phyloP scores from a whole-genome alignment of 2,329 filamentous ascomycete species.

The Pseudogymnoascus destructans region DNA sequence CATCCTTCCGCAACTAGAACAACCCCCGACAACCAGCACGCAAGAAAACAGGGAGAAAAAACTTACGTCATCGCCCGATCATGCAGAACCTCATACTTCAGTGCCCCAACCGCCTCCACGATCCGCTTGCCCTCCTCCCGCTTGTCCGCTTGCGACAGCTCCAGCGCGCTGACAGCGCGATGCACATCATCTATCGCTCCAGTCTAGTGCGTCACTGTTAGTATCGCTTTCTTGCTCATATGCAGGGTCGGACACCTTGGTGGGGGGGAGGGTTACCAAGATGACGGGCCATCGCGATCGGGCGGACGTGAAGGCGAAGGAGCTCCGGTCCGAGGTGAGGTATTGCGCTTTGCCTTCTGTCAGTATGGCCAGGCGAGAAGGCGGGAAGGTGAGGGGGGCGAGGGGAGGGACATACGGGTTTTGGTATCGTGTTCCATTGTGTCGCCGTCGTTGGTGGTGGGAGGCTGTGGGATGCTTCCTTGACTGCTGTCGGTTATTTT shows the following conservation, averaged over 20 bases:
- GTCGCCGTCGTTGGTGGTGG: background rate
- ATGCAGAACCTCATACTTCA: conserved; percentile 95
- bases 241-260: conserved; percentile 1
- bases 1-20: background rate
- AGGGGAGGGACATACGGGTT: conserved; percentile 42
- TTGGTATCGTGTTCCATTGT: conserved; percentile 64
- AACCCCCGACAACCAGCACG: background rate
- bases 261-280: conserved; percentile 41
- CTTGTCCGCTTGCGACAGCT: conserved; percentile 44
- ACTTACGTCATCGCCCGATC: conserved; percentile 63
- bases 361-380: background rate
- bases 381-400: background rate
- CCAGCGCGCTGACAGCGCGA: conserved; percentile 47
- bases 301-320: conserved; percentile 78
- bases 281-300: conserved; percentile 88
- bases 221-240: conserved; percentile 5
- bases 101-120: conserved; percentile 59
- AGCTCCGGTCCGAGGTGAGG: conserved; percentile 66
- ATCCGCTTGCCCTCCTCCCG: conserved; percentile 75
- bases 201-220: conserved; percentile 43
- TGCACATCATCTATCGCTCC: conserved; percentile 92
- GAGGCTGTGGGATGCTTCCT: background rate
- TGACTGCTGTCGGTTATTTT: background rate
- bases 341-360: conserved; percentile 47
- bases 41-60: conserved; percentile 8